Percentiles rank a stretch among this genome's conserved stretches.
These are phyloP conservation scores for Phytopythium litorale DNA, from an alignment of 352 stramenopile genomes.

Conservation along the genomic window DNA sequence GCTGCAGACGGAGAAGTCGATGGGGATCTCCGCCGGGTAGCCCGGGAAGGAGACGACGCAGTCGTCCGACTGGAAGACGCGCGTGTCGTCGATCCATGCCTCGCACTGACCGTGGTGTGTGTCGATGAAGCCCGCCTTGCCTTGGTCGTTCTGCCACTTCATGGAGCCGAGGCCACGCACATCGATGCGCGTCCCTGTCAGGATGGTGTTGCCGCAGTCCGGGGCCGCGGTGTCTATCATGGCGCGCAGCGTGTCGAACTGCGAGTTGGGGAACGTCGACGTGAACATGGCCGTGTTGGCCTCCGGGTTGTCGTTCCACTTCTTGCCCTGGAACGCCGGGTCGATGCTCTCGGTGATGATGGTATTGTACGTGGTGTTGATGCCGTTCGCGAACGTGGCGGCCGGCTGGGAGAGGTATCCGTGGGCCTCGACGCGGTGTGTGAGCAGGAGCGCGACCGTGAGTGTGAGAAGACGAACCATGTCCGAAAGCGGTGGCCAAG, in stretches of 20 bases:
- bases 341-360: constrained; percentile 22
- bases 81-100: constrained; percentile 35
- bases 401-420: constrained; percentile 37
- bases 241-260: constrained; percentile 25
- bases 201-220: too few species aligned
- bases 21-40: constrained; percentile 47
- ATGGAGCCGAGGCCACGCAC: too few species aligned
- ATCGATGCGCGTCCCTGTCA: too few species aligned
- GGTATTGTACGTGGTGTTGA: constrained; percentile 28
- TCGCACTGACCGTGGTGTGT: constrained; percentile 48
- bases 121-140: constrained; percentile 34
- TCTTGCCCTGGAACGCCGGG: constrained; percentile 23
- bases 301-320: constrained; percentile 31
- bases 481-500: too few species aligned
- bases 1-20: constrained; percentile 46
- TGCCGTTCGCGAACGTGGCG: constrained; percentile 25
- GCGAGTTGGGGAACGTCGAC: constrained; percentile 21
- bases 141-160: constrained; percentile 44
- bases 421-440: constrained; percentile 20
- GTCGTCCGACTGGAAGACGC: constrained; percentile 35
- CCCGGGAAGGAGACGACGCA: constrained; percentile 15
- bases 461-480: too few species aligned
- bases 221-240: constrained; percentile 23
- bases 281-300: constrained; percentile 34
- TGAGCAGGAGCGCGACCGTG: constrained; percentile 15